Percentiles rank a stretch among this genome's conserved stretches.
phyloP scores from a whole-genome alignment of 768 basidiomycete genomes.

The Tubosaeta sp. region DNA sequence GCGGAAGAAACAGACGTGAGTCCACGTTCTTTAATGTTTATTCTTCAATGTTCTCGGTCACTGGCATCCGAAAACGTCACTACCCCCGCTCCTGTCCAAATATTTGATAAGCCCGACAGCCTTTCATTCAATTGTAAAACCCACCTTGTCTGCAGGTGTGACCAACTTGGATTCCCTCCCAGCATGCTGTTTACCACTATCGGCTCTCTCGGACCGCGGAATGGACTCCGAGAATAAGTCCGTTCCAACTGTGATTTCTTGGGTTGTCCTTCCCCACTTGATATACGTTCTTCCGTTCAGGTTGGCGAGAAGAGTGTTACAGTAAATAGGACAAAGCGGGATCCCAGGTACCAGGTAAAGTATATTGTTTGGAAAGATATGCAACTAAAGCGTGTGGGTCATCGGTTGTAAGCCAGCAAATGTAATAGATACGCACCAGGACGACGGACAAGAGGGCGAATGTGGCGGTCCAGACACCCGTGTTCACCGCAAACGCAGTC shows the following conservation, averaged over 20 bases:
- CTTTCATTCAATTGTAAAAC: background rate
- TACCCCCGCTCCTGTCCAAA: background rate
- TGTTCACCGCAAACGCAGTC: constrained; percentile 4
- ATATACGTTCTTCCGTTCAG: background rate
- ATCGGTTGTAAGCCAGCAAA: background rate
- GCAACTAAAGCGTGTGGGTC: background rate
- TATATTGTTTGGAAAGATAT: background rate
- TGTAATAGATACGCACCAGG: constrained; percentile 38
- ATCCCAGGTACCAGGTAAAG: background rate
- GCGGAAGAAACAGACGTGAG: background rate
- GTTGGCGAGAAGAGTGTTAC: constrained; percentile 2
- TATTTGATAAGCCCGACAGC: background rate
- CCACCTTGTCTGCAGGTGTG: background rate
- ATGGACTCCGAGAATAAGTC: background rate
- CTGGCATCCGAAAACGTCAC: background rate
- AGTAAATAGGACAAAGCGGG: constrained; percentile 2
- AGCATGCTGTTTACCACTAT: background rate
- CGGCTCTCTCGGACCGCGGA: background rate
- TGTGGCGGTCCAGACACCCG: constrained; percentile 48
- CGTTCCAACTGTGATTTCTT: background rate
- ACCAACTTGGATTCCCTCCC: background rate
- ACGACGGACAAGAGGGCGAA: constrained; percentile 38
- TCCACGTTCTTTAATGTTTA: no score
- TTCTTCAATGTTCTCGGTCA: background rate
- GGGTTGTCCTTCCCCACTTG: background rate